Evolutionary conservation across 257 asterid species (phyloP), one percentile per base, ranked within the genome.

Genomic region (Petrea volubilis): DNA sequence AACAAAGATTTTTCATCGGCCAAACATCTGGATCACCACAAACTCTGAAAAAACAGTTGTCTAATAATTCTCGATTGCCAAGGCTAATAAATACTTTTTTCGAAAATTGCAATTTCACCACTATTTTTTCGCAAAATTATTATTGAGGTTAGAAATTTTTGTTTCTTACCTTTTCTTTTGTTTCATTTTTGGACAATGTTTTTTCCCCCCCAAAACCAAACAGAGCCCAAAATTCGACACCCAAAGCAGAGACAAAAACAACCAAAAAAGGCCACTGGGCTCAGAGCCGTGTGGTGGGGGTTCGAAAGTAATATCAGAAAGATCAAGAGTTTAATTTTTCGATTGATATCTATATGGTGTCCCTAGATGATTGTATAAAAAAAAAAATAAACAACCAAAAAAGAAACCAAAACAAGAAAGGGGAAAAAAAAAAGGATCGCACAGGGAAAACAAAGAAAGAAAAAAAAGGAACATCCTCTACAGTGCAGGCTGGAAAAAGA

Each of bases 171-270:
- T 34, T 11, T 14, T 23, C 10, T 33, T 13, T 31, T 33, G 59
- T 64, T 46, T 23, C 43, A 38, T 12, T 38, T 12, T 7, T 8
- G 11, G 43, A 12, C 12, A 12, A n/a, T n/a, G n/a, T n/a, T n/a
- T n/a, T n/a, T n/a, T n/a, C n/a, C n/a, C n/a, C n/a, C n/a, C n/a
- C n/a, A 38, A 38, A 38, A 38, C 43, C 58, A 52, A 38, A 40
- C 38, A 52, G 15, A 38, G 38, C 53, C 71, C 77, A 72, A 49
- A 29, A 53, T 41, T 40, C 60, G 72, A 73, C 72, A 73, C 57
- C 33, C 17, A 17, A 64, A 51, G 17, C 65, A 69, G 40, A 31
- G 57, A 20, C 20, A 6, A 51, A 20, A 51, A 51, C 4, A 20
- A n/a, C n/a, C n/a, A n/a, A n/a, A n/a, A n/a, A n/a, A n/a, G n/a